Evolutionary conservation across 2,329 filamentous ascomycete genomes (phyloP), one percentile per base, ranked within the genome.

Genomic region (Ophiostoma himal-ulmi): DNA sequence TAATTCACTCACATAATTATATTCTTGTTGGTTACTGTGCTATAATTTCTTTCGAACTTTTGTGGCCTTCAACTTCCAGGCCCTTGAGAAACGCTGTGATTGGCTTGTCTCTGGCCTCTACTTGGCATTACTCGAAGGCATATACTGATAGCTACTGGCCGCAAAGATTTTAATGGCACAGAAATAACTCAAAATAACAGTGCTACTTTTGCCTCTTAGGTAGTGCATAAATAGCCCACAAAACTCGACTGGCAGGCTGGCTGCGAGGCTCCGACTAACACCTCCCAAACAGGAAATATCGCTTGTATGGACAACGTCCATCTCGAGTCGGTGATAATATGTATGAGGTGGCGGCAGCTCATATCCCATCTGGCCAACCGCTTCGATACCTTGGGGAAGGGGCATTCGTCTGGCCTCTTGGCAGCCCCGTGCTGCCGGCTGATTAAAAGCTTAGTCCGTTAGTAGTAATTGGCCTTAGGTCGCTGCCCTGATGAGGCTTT

Each of bases 241-340:
- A 44, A 48, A 48, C n/a, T 34, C 5, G 54, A 14, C 3, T 60
- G n/a, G 5, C 54, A 30, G 4, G 26, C n/a, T 34, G 37, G 34
- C 57, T 17, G 39, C 57, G 26, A 34, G 11, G n/a, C 67, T 11
- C 36, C 60, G 17, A 54, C 57, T 22, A 48, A 41, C 37, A 20
- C 41, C 14, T 36, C 26, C 68, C 30, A 36, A 65, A 65, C 17
- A 71, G 68, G 72, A 71, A 54, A 52, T 68, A 69, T 1, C 0
- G 2, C 44, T 34, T 57, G 10, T 17, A 34, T 22, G 8, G 17
- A 17, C 41, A 20, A 17, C 36, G 41, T 5, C 10, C 22, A 30
- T 44, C 37, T 20, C 54, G 2, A 48, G 17, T 30, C 36, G 26
- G 34, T 44, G n/a, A 22, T 20, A 5, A 57, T 57, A 13, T 14